Conservation (phyloP, 257 asterid species). For the Verbena officinalis region DNA sequence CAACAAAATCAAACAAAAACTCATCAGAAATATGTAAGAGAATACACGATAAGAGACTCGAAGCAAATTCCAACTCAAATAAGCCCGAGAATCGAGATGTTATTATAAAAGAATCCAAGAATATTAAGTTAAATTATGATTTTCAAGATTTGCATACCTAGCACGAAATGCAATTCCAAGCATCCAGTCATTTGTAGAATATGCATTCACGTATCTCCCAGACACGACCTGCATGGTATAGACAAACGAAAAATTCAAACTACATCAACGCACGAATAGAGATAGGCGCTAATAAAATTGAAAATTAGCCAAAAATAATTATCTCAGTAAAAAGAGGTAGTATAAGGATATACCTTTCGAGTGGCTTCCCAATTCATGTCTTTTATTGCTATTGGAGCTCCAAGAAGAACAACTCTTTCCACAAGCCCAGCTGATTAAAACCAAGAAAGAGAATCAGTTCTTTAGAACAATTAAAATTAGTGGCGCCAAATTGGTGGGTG, state of each 20-base stretch:
- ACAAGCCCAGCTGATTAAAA: slow-evolving; percentile 69
- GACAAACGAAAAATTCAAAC: slow-evolving; percentile 24
- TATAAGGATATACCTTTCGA: slow-evolving; percentile 62
- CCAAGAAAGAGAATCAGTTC: slow-evolving; percentile 7
- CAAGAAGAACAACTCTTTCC: slow-evolving; percentile 92
- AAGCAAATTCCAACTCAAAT: background rate
- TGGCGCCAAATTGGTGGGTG: too few species aligned
- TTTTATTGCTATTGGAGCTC: slow-evolving; percentile 89
- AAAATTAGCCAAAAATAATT: background rate
- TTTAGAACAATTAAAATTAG: too few species aligned
- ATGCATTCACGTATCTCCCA: slow-evolving; percentile 87
- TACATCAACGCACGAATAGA: slow-evolving; percentile 23
- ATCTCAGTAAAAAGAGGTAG: background rate
- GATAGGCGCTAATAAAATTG: slow-evolving; percentile 5
- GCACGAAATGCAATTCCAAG: slow-evolving; percentile 97
- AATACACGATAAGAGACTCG: background rate
- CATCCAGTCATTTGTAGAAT: slow-evolving; percentile 93
- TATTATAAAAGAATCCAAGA: background rate
- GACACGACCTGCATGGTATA: slow-evolving; percentile 71
- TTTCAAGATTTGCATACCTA: slow-evolving; percentile 46
- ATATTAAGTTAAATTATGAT: background rate
- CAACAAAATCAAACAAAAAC: background rate
- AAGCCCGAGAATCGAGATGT: slow-evolving; percentile 7
- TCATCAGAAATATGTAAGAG: background rate
- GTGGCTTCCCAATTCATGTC: slow-evolving; percentile 93